Conservation (phyloP, 1,139 yeast species). For the Scheffersomyces stambukii region DNA sequence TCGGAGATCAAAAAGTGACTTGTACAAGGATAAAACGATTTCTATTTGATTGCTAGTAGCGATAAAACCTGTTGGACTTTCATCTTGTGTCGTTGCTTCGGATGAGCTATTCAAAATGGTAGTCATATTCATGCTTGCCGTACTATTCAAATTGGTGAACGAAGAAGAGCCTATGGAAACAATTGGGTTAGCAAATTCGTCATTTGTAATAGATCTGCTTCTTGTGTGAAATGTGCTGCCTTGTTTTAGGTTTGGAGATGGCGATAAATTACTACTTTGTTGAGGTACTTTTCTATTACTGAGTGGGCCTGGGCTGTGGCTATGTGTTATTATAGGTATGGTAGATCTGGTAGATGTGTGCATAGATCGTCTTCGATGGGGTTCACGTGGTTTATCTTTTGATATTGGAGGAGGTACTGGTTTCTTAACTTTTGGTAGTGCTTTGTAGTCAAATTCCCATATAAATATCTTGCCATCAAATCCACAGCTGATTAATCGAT, state of each 20-base stretch:
- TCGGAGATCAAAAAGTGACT: constrained; percentile 33
- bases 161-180: constrained; percentile 7
- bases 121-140: constrained; percentile 11
- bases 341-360: constrained; percentile 11
- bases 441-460: constrained; percentile 72
- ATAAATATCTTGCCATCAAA: constrained; percentile 64
- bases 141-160: constrained; percentile 7
- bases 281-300: constrained; percentile 7
- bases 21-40: constrained; percentile 30
- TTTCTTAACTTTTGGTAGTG: constrained; percentile 46
- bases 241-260: too few relatives aligned
- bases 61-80: constrained; percentile 2
- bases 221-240: constrained; percentile 4
- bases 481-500: constrained; percentile 64
- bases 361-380: constrained; percentile 6
- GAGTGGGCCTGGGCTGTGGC: constrained; percentile 10
- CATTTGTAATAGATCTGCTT: constrained; percentile 3
- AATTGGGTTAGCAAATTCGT: constrained; percentile 1
- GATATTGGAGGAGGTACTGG: too few relatives aligned
- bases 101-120: constrained; percentile 6
- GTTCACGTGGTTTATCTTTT: constrained; percentile 2
- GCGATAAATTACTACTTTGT: too few relatives aligned
- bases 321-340: constrained; percentile 4
- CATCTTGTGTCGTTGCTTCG: neutral
- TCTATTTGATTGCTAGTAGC: constrained; percentile 14